Conservation (phyloP, 768 basidiomycete species). For the Trametes villosa region DNA sequence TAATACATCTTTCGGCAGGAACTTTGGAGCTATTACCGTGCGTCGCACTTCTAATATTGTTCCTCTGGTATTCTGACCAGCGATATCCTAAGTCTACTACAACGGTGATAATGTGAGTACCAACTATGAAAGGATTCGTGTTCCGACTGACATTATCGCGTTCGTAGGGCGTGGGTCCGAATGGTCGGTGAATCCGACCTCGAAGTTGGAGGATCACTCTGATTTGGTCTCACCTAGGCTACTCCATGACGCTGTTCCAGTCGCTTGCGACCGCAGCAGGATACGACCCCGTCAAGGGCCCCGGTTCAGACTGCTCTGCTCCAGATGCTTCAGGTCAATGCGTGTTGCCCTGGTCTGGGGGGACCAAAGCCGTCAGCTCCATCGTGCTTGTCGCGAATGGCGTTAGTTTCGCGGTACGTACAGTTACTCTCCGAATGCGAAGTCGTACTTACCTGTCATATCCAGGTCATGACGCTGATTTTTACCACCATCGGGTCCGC, state of each 20-base stretch:
- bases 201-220: not conserved
- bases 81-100: constrained; percentile 63
- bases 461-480: constrained; percentile 73
- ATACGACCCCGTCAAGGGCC: constrained; percentile 70
- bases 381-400: constrained; percentile 80
- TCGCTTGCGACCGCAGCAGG: constrained; percentile 72
- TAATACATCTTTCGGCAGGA: constrained; percentile 42
- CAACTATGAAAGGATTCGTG: not conserved
- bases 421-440: not conserved
- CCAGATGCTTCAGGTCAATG: constrained; percentile 67
- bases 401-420: constrained; percentile 67
- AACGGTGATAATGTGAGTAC: constrained; percentile 76
- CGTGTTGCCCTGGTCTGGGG: constrained; percentile 76
- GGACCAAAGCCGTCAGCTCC: constrained; percentile 75
- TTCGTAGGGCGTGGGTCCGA: constrained; percentile 66
- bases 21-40: constrained; percentile 81
- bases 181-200: constrained; percentile 35
- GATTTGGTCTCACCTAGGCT: constrained; percentile 30
- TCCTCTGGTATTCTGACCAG: not conserved
- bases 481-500: constrained; percentile 78
- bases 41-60: constrained; percentile 30
- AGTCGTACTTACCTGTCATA: not conserved
- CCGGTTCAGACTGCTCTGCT: constrained; percentile 70
- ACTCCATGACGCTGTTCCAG: constrained; percentile 77
- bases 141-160: not conserved